phyloP scores from a whole-genome alignment of 164 flowering plant genomes.

The Amborella trichopoda region DNA sequence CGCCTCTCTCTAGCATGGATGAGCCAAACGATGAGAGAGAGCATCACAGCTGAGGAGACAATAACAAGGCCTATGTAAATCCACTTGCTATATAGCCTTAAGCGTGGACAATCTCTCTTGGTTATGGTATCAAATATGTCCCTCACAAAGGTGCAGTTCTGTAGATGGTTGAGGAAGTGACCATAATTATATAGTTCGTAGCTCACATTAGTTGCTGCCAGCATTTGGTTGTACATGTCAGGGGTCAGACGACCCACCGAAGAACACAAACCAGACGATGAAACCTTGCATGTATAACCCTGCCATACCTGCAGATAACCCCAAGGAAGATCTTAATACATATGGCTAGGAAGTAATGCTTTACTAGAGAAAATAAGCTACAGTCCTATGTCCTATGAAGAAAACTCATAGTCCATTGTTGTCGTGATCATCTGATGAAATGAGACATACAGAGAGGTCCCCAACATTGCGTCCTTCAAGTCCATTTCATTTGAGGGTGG shows the following conservation, averaged over 20 bases:
- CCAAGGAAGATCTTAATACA: too few species aligned
- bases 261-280: slow-evolving; percentile 22
- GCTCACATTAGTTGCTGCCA: slow-evolving; percentile 25
- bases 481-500: too few species aligned
- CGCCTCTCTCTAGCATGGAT: slow-evolving; percentile 35
- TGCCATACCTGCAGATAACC: slow-evolving; percentile 30
- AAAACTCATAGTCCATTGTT: too few species aligned
- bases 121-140: slow-evolving; percentile 25
- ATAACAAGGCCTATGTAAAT: slow-evolving; percentile 31
- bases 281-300: slow-evolving; percentile 34
- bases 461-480: too few species aligned
- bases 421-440: too few species aligned
- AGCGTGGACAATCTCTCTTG: slow-evolving; percentile 26
- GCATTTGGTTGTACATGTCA: slow-evolving; percentile 26
- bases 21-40: slow-evolving; percentile 44
- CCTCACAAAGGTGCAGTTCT: slow-evolving; percentile 45
- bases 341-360: too few species aligned
- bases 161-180: slow-evolving; percentile 32
- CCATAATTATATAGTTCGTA: slow-evolving; percentile 19
- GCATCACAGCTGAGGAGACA: slow-evolving; percentile 40
- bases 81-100: slow-evolving; percentile 25
- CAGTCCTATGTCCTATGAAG: too few species aligned
- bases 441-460: too few species aligned
- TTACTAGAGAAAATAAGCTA: too few species aligned
- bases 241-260: slow-evolving; percentile 50